phyloP scores from a whole-genome alignment of 2,329 filamentous ascomycete species.

The Dryadomyces quercivorus region DNA sequence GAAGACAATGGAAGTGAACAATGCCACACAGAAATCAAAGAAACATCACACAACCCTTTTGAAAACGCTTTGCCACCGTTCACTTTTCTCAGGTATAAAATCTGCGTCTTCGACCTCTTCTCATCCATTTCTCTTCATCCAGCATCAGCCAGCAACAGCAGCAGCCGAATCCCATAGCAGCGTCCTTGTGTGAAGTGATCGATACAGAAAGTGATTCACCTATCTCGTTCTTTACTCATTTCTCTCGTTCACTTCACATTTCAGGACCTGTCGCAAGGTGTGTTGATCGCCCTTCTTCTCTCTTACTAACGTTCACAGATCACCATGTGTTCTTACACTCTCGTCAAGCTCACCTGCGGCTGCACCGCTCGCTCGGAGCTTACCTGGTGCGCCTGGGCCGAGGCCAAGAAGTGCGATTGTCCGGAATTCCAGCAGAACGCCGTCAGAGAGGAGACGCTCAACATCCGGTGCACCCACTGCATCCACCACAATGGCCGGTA shows the following conservation, averaged over 20 bases:
- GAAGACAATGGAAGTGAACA: neutral
- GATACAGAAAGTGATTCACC: too few relatives aligned
- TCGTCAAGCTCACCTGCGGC: constrained; percentile 3
- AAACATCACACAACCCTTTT: neutral
- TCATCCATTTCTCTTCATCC: too few relatives aligned
- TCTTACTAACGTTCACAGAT: neutral
- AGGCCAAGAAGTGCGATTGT: neutral
- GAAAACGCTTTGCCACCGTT: too few relatives aligned
- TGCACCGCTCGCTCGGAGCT: neutral
- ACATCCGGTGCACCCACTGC: constrained; percentile 3
- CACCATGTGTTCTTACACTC: neutral
- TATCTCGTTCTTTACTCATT: too few relatives aligned
- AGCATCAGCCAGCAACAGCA: too few relatives aligned
- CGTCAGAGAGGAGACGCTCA: neutral
- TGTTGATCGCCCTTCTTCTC: neutral
- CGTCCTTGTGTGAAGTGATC: too few relatives aligned
- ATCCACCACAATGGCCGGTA: neutral
- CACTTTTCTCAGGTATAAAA: too few relatives aligned
- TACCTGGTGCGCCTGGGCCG: neutral
- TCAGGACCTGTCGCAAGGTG: neutral
- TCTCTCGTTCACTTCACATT: too few relatives aligned
- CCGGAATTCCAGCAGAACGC: constrained; percentile 5
- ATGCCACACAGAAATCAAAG: neutral
- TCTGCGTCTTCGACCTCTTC: too few relatives aligned
- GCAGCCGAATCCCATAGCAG: too few relatives aligned